Evolutionary conservation across 2,329 filamentous ascomycete genomes (phyloP).

Genomic region (Macrophomina tecta): DNA sequence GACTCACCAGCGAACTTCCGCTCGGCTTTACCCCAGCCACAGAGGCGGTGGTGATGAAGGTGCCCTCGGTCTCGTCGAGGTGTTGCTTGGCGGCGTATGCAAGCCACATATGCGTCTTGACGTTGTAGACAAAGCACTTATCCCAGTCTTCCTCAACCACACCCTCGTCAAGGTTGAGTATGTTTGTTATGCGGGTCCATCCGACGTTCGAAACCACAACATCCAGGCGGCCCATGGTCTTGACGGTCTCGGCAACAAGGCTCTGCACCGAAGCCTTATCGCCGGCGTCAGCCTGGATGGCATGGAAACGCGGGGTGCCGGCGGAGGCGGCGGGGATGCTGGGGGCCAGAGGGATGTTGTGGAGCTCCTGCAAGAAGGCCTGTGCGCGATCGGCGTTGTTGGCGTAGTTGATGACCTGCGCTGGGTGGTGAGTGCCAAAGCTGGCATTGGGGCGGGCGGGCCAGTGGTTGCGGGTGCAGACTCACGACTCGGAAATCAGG

Average conservation of each 20-base stretch:
- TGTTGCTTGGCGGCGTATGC: slow-evolving; percentile 64
- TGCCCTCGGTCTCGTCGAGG: slow-evolving; percentile 64
- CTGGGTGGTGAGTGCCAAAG: slow-evolving; percentile 5
- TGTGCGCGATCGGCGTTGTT: slow-evolving; percentile 51
- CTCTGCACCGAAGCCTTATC: slow-evolving; percentile 49
- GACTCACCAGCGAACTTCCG: slow-evolving; percentile 60
- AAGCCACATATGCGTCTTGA: slow-evolving; percentile 58
- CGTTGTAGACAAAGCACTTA: slow-evolving; percentile 69
- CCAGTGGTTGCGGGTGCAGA: slow-evolving; percentile 18
- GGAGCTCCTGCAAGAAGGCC: slow-evolving; percentile 49
- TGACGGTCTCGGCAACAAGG: slow-evolving; percentile 52
- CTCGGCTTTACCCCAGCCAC: slow-evolving; percentile 68
- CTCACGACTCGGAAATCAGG: slow-evolving; percentile 54
- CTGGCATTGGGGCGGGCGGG: background rate
- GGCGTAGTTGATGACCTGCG: slow-evolving; percentile 55
- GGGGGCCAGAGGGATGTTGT: slow-evolving; percentile 42
- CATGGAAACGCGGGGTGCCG: slow-evolving; percentile 46
- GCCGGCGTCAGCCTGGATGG: slow-evolving; percentile 55
- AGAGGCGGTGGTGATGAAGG: slow-evolving; percentile 69
- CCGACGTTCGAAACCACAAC: slow-evolving; percentile 60
- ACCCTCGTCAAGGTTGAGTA: slow-evolving; percentile 63
- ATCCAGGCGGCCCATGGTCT: slow-evolving; percentile 54
- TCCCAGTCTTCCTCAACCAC: slow-evolving; percentile 69
- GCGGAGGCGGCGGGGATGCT: slow-evolving; percentile 32
- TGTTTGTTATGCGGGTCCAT: slow-evolving; percentile 67